A percentile compares a stretch with the other conserved stretches of the same genome.
Evolutionary conservation across 371 early-diverging fungal genomes (phyloP).

Genomic region (Zopfochytrium polystomum): DNA sequence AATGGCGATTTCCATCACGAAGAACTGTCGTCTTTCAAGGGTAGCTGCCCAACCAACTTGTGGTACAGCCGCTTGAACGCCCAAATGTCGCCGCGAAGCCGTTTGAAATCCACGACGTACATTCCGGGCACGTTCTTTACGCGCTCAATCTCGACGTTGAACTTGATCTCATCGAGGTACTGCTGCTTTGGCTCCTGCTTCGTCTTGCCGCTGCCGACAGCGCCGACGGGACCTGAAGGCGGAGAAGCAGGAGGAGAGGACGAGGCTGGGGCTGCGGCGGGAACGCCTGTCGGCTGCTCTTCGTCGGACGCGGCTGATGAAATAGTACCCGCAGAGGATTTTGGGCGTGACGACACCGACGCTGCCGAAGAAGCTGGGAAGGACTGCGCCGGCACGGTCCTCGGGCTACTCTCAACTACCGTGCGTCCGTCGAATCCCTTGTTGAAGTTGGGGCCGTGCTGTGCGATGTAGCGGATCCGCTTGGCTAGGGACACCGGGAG

Average conservation of each 20-base stretch:
- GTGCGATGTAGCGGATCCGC: constrained; percentile 31
- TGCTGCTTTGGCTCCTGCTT: background rate
- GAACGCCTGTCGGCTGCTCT: too few species aligned
- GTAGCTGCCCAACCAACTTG: constrained; percentile 32
- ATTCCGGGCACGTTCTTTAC: constrained; percentile 84
- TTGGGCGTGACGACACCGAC: too few species aligned
- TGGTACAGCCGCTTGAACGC: constrained; percentile 88
- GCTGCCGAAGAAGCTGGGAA: too few species aligned
- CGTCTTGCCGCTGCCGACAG: background rate
- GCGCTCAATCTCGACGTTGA: constrained; percentile 83
- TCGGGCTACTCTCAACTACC: background rate
- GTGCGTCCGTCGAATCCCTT: constrained; percentile 34
- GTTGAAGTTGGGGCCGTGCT: constrained; percentile 37
- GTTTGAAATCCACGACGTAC: constrained; percentile 87
- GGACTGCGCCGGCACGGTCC: too few species aligned
- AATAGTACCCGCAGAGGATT: too few species aligned
- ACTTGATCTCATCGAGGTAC: constrained; percentile 42
- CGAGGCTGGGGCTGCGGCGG: too few species aligned
- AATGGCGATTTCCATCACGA: too few species aligned
- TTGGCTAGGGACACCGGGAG: constrained; percentile 38
- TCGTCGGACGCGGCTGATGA: too few species aligned
- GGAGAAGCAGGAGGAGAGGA: background rate
- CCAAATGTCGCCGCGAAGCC: constrained; percentile 90
- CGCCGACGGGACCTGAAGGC: background rate
- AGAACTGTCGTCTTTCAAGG: constrained; percentile 7